Base-by-base conservation (phyloP, 2,329 filamentous ascomycete genomes). In the Trichophyton mentagrophytes region DNA sequence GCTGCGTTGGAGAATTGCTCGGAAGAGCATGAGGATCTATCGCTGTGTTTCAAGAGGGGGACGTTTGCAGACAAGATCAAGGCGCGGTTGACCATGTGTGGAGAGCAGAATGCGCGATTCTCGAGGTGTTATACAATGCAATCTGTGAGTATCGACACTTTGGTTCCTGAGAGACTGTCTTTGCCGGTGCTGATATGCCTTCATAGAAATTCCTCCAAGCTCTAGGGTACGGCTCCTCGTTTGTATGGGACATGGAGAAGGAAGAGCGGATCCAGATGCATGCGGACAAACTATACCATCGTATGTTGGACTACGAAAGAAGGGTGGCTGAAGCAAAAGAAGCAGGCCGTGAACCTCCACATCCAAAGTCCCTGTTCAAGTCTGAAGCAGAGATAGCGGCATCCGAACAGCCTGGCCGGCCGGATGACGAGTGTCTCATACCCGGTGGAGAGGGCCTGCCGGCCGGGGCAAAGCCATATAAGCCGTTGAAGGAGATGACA, bases 221-320 rank as follows among this genome's bases (percentile, higher is more conserved):
- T 1, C 76, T 99, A 17, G 93, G 93, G 3, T 97, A 96, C 71
- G 81, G 95, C 38, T 82, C 84, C 6, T 83, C 83, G 27, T 78
- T 83, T 64, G 82, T 87, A 51, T 82, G 85, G 22, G 77, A 85
- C 7, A 76, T 80, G 0, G 80, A 85, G 33, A 81, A 88, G 58
- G 88, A 96, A 67, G 91, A 96, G 72, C 83, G 87, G 66, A 90
- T 99, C 64, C 93, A 97, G 74, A 89, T 97, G 86, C 91, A 96
- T 72, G 92, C 92, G 62, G 93, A 99, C 76, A 84, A 83, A 64
- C 80, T 99, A 46, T 99, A 90, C 74, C 88, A 92, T 69, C 84
- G 87, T 67, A 90, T 97, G 85, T 74, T 95, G 42, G 81, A 84
- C 63, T 90, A 95, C 71, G 92, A 99, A 74, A 79, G 78, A 20